Evolutionary conservation across 2,329 filamentous ascomycete species (phyloP), one percentile per base, ranked within the genome.

Genomic region (Chrysosporium keratinophilum): DNA sequence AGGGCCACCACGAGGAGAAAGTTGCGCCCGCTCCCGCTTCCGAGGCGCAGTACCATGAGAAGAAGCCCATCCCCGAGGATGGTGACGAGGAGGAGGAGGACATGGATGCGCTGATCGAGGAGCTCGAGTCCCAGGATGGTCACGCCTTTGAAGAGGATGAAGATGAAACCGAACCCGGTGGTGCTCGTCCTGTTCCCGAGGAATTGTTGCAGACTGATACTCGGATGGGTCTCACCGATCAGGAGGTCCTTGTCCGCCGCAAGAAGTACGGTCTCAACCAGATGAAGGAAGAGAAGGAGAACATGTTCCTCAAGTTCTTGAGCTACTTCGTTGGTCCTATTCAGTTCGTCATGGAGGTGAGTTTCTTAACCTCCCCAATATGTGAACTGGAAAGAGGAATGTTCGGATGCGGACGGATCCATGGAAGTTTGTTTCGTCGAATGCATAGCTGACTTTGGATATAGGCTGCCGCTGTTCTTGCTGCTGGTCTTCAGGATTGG

Each of bases 231-330:
- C 78, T 95, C 7, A 88, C 81, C 12, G 80, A 85, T 55, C 69
- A 76, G 43, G 85, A 94, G 72, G 87, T 89, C 49, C 58, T 73
- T 33, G 65, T 74, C 10, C 73, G 78, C 40, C 78, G 83, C 56
- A 83, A 80, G 74, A 87, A 86, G 70, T 87, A 83, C 68, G 88
- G 88, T 69, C 76, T 87, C 66, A 95, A 95, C 69, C 83, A 88
- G 69, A 88, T 95, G 86, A 89, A 87, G 73, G 87, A 94, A 73
- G 86, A 91, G 75, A 89, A 88, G 74, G 85, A 89, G 72, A 94
- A 90, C 65, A 65, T 89, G 55, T 71, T 90, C 57, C 78, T 93
- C 65, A 93, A 94, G 76, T 94, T 95, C 71, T 64, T 82, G 19
- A 77, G 79, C 63, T 93, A 87, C 75, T 94, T 94, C 70, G 76